These are phyloP conservation scores for Metarhizium anisopliae DNA, from an alignment of 2,329 filamentous ascomycete genomes.

Conservation along the genomic window DNA sequence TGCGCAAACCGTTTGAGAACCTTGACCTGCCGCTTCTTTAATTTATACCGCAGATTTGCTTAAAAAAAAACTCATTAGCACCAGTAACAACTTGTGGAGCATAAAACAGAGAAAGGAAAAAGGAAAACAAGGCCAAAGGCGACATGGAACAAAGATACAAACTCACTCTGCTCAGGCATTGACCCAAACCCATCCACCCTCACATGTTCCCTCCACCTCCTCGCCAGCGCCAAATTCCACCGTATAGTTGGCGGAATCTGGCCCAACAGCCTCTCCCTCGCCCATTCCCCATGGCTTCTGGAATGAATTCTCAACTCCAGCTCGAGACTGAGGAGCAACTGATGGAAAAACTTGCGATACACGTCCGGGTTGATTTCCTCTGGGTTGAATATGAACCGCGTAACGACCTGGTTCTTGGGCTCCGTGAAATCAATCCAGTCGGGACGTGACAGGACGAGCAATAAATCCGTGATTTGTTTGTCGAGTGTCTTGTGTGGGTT, in stretches of 20 bases:
- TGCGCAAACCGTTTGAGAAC: slow-evolving; percentile 60
- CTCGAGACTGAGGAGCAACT: slow-evolving; percentile 65
- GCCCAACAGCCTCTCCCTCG: slow-evolving; percentile 54
- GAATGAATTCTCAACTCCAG: slow-evolving; percentile 62
- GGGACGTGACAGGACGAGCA: slow-evolving; percentile 57
- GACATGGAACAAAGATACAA: background rate
- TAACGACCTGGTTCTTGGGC: slow-evolving; percentile 62
- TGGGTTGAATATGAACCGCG: slow-evolving; percentile 60
- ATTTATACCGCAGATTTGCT: slow-evolving; percentile 54
- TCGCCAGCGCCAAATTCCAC: slow-evolving; percentile 65
- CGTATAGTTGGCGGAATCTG: slow-evolving; percentile 62
- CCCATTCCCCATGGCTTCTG: slow-evolving; percentile 48
- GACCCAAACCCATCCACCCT: slow-evolving; percentile 52
- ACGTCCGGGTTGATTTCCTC: slow-evolving; percentile 44
- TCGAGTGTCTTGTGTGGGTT: slow-evolving; percentile 57
- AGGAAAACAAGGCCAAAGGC: background rate
- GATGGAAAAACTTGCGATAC: slow-evolving; percentile 64
- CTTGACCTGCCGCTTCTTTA: slow-evolving; percentile 59
- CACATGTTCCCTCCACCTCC: slow-evolving; percentile 64
- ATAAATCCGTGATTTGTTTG: slow-evolving; percentile 63
- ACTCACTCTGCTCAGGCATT: slow-evolving; percentile 40
- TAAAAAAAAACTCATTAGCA: slow-evolving; percentile 6
- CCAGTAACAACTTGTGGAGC: background rate
- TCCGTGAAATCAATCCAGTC: slow-evolving; percentile 68
- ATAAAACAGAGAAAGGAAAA: background rate